Evolutionary conservation across 2,329 filamentous ascomycete genomes (phyloP).

Genomic region (Pseudogymnoascus verrucosus): DNA sequence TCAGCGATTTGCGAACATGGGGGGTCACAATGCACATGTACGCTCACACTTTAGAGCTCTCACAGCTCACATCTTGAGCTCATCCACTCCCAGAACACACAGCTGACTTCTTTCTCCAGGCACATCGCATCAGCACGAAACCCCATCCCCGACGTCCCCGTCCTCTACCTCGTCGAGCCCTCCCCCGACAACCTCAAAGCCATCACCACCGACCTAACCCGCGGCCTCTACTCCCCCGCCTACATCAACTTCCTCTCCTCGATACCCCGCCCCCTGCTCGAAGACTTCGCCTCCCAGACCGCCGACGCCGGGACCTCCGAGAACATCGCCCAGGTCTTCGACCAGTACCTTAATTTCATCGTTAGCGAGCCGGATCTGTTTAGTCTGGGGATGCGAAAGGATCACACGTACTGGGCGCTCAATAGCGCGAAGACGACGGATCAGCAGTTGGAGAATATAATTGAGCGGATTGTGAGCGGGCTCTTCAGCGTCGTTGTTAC

Average conservation of each 20-base stretch:
- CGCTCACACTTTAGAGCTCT: constrained; percentile 23
- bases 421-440: constrained; percentile 90
- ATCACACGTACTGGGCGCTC: constrained; percentile 87
- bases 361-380: constrained; percentile 94
- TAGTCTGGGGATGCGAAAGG: constrained; percentile 84
- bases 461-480: constrained; percentile 89
- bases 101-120: constrained; percentile 37
- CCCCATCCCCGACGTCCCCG: constrained; percentile 91
- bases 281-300: constrained; percentile 89
- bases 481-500: constrained; percentile 98
- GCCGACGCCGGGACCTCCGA: constrained; percentile 79
- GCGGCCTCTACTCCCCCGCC: constrained; percentile 82
- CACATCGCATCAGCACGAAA: constrained; percentile 76
- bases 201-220: constrained; percentile 79
- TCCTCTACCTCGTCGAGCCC: constrained; percentile 93
- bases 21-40: constrained; percentile 97
- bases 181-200: constrained; percentile 69
- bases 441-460: constrained; percentile 75
- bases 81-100: background rate
- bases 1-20: constrained; percentile 86
- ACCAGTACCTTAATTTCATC: constrained; percentile 97
- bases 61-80: background rate
- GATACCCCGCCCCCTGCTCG: constrained; percentile 78
- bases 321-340: constrained; percentile 83
- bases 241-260: constrained; percentile 97